Evolutionary conservation across 192 early-diverging fungal species (phyloP).

Genomic region (Diversispora eburnea): DNA sequence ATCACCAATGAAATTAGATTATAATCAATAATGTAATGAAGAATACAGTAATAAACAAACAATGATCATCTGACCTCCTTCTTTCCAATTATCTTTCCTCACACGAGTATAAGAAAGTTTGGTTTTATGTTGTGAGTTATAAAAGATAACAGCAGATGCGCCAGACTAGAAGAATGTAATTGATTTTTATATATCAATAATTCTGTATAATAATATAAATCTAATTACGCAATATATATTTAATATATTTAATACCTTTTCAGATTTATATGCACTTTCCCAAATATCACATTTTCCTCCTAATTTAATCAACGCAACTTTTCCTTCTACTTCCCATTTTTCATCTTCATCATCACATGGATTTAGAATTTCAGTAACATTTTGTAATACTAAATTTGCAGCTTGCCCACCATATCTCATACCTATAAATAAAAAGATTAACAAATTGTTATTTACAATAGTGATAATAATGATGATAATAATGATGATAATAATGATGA

Average conservation of each 20-base stretch:
- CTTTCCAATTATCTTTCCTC: constrained; percentile 58
- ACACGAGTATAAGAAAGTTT: constrained; percentile 50
- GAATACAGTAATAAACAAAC: too few relatives aligned
- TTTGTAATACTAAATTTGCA: constrained; percentile 42
- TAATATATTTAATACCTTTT: constrained; percentile 37
- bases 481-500: too few relatives aligned
- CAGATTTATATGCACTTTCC: constrained; percentile 52
- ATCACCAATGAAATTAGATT: background rate
- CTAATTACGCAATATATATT: background rate
- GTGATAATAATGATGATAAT: too few relatives aligned
- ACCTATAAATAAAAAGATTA: constrained; percentile 25
- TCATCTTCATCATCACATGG: constrained; percentile 43
- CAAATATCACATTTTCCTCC: constrained; percentile 48
- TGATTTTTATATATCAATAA: background rate
- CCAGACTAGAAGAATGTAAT: constrained; percentile 33
- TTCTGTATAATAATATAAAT: background rate
- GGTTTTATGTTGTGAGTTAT: constrained; percentile 44
- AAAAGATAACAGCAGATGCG: constrained; percentile 58
- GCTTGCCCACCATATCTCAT: constrained; percentile 59
- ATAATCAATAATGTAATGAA: too few relatives aligned
- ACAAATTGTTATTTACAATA: background rate
- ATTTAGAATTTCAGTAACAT: constrained; percentile 42
- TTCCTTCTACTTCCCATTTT: constrained; percentile 41
- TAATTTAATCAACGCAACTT: constrained; percentile 51
- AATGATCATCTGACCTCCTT: constrained; percentile 50